Conservation (phyloP, 306 rosid species). For the Fragaria nilgerrensis region DNA sequence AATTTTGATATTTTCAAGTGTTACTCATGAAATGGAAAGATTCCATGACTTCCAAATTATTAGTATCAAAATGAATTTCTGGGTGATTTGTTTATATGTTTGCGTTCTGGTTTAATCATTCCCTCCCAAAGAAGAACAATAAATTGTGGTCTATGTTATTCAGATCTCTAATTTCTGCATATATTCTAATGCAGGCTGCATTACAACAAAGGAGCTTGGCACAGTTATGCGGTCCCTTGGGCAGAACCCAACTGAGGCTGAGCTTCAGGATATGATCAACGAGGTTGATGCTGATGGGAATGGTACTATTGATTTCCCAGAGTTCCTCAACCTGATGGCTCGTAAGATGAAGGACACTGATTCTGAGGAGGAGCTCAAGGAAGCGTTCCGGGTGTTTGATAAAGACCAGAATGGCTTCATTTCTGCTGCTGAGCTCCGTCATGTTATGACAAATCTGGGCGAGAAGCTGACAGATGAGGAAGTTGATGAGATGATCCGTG, state of each 20-base stretch:
- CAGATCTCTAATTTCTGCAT: background rate
- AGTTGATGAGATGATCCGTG: conserved; percentile 7
- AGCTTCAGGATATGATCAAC: conserved; percentile 8
- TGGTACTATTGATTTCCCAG: conserved; percentile 17
- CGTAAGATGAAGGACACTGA: conserved; percentile 11
- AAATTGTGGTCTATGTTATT: background rate
- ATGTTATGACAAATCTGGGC: conserved; percentile 5
- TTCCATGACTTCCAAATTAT: background rate
- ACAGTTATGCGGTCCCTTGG: conserved; percentile 15
- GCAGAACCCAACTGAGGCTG: conserved; percentile 6
- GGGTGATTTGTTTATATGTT: background rate
- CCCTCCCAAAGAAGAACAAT: background rate
- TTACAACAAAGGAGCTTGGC: conserved; percentile 13
- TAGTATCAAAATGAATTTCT: background rate
- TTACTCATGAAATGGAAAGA: background rate
- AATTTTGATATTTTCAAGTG: background rate
- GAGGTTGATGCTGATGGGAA: conserved; percentile 17
- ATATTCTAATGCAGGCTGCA: background rate
- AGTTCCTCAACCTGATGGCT: conserved; percentile 14
- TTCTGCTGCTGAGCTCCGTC: conserved; percentile 11
- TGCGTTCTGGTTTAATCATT: background rate
- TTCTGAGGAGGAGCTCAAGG: conserved; percentile 13
- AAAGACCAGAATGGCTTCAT: conserved; percentile 11
- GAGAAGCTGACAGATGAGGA: conserved; percentile 13
- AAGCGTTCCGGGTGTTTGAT: conserved; percentile 2